A percentile compares a stretch with the other conserved stretches of the same genome.
These are phyloP conservation scores for Pseudonectria foliicola DNA, from an alignment of 2,329 filamentous ascomycete genomes.

Conservation along the genomic window DNA sequence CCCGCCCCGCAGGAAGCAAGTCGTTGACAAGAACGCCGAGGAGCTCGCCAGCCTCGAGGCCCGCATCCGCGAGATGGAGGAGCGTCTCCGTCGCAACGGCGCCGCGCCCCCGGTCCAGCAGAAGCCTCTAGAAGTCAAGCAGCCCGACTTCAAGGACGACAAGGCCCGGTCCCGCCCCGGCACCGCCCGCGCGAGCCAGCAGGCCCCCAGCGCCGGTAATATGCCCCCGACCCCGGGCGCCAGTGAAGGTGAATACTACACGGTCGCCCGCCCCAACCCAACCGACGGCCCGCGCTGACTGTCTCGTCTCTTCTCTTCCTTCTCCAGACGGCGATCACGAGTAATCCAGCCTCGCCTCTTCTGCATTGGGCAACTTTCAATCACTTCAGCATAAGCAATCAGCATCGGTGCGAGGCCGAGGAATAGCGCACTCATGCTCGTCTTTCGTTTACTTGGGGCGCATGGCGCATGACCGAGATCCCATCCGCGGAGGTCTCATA, in stretches of 20 bases:
- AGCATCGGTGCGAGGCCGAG: slow-evolving; percentile 3
- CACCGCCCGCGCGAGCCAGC: slow-evolving; percentile 44
- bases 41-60: slow-evolving; percentile 84
- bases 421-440: not conserved
- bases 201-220: slow-evolving; percentile 45
- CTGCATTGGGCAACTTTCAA: no score
- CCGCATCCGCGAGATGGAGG: slow-evolving; percentile 77
- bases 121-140: slow-evolving; percentile 11
- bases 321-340: slow-evolving; percentile 32
- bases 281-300: slow-evolving; percentile 26
- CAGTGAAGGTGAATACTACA: slow-evolving; percentile 55
- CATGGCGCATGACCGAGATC: not conserved
- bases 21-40: slow-evolving; percentile 63
- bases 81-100: slow-evolving; percentile 50
- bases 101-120: slow-evolving; percentile 14
- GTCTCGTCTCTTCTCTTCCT: slow-evolving; percentile 16
- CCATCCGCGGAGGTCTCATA: no score
- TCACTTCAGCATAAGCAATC: not conserved
- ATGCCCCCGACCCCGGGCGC: slow-evolving; percentile 54
- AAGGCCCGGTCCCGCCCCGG: slow-evolving; percentile 46
- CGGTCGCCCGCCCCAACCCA: slow-evolving; percentile 26
- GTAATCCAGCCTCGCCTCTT: slow-evolving; percentile 11
- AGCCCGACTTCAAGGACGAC: slow-evolving; percentile 18
- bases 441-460: slow-evolving; percentile 1
- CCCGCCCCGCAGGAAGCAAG: slow-evolving; percentile 60